Percentiles rank a stretch among this genome's conserved stretches.
Evolutionary conservation across 2,329 filamentous ascomycete species (phyloP).

Genomic region (Aspergillus texensis): DNA sequence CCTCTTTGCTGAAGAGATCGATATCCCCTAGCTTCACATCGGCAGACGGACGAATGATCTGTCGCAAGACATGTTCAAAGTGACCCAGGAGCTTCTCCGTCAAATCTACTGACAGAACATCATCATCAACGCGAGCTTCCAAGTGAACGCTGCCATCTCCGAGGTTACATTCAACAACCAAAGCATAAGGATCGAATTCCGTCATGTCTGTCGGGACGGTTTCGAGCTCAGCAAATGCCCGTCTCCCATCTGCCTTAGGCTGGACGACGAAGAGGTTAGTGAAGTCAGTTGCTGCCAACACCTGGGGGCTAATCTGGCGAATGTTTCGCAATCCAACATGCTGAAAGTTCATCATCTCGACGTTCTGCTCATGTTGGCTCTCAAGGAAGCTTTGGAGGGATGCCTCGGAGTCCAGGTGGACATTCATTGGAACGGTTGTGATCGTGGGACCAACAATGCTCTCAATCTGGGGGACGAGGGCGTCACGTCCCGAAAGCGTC

Average conservation of each 20-base stretch:
- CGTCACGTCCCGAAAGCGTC: conserved; percentile 13
- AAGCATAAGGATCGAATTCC: conserved; percentile 54
- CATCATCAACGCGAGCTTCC: conserved; percentile 55
- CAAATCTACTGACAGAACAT: conserved; percentile 42
- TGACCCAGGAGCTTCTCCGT: conserved; percentile 7
- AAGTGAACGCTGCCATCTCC: conserved; percentile 54
- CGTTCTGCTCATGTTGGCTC: conserved; percentile 55
- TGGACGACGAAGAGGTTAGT: conserved; percentile 44
- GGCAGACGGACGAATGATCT: background rate
- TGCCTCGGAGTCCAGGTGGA: background rate
- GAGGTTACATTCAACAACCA: conserved; percentile 64
- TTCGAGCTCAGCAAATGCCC: background rate
- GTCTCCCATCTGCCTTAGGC: conserved; percentile 2
- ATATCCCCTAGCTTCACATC: conserved; percentile 1
- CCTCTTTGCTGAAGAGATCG: conserved; percentile 10
- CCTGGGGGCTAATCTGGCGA: conserved; percentile 51
- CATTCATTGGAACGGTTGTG: conserved; percentile 14
- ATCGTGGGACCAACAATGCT: conserved; percentile 13
- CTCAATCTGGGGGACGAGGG: conserved; percentile 9
- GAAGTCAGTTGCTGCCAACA: conserved; percentile 40
- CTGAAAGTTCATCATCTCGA: conserved; percentile 60
- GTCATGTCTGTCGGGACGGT: conserved; percentile 37
- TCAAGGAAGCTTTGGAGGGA: conserved; percentile 53
- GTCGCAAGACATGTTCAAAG: conserved; percentile 4
- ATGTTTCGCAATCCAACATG: conserved; percentile 55